Conservation (phyloP, 164 flowering plant species). For the Buxus sempervirens region DNA sequence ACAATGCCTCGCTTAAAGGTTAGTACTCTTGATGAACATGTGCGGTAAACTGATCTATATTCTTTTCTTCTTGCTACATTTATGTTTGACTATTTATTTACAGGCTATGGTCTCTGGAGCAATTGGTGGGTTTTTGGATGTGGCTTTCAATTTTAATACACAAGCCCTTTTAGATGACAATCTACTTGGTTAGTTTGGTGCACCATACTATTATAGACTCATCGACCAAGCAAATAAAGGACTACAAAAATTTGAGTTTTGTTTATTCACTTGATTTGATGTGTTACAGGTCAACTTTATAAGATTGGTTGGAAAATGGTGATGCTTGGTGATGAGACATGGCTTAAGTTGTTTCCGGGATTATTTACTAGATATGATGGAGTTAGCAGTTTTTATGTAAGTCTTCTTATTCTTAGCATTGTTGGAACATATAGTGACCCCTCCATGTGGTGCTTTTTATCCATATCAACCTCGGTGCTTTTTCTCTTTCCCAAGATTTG, state of each 20-base stretch:
- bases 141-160: constrained; percentile 89
- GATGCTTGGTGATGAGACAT: constrained; percentile 97
- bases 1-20: constrained; percentile 99
- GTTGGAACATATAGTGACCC: background rate
- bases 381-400: constrained; percentile 92
- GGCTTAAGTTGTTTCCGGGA: constrained; percentile 94
- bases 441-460: background rate
- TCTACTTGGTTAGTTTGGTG: constrained; percentile 63
- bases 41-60: background rate
- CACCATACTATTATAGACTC: constrained; percentile 5
- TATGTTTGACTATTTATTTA: constrained; percentile 10
- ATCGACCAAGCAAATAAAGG: background rate
- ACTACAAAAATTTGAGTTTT: background rate
- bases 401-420: constrained; percentile 15
- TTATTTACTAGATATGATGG: constrained; percentile 81
- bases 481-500: too few relatives aligned
- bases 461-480: background rate
- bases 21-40: background rate
- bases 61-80: constrained; percentile 6
- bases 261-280: background rate
- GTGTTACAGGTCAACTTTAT: constrained; percentile 57
- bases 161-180: constrained; percentile 91
- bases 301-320: constrained; percentile 83
- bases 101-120: constrained; percentile 98
- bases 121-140: constrained; percentile 86